phyloP scores from a whole-genome alignment of 495 filamentous ascomycete species.

The Neurospora tetrasperma region DNA sequence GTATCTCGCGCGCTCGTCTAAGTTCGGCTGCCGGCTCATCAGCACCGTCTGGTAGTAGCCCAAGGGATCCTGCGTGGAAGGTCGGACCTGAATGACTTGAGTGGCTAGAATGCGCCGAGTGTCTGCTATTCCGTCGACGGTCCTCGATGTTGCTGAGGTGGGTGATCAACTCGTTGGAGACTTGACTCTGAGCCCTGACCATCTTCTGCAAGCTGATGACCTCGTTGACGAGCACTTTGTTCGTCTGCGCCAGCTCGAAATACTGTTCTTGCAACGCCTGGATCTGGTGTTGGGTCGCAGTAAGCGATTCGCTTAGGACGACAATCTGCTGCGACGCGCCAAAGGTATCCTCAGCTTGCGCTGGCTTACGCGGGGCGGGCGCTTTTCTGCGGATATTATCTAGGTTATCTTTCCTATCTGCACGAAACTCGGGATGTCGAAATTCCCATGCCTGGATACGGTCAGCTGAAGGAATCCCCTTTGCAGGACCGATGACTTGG shows the following conservation, averaged over 20 bases:
- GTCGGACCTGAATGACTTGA: slow-evolving; percentile 25
- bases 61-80: slow-evolving; percentile 19
- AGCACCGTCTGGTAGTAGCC: slow-evolving; percentile 32
- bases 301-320: slow-evolving; percentile 73
- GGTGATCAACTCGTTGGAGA: slow-evolving; percentile 40
- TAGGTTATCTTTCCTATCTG: slow-evolving; percentile 89
- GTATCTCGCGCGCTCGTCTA: slow-evolving; percentile 79
- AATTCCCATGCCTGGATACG: slow-evolving; percentile 81
- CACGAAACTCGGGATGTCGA: slow-evolving; percentile 92
- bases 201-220: slow-evolving; percentile 81
- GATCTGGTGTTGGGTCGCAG: slow-evolving; percentile 86
- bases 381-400: slow-evolving; percentile 97
- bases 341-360: slow-evolving; percentile 58
- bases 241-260: slow-evolving; percentile 73
- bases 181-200: slow-evolving; percentile 59
- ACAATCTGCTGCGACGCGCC: slow-evolving; percentile 75
- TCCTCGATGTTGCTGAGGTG: slow-evolving; percentile 39
- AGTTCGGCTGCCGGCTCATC: slow-evolving; percentile 74
- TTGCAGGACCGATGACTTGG: not conserved
- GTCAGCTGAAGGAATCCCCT: slow-evolving; percentile 13
- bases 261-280: slow-evolving; percentile 77
- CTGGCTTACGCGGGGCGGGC: slow-evolving; percentile 75
- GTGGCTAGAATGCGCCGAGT: slow-evolving; percentile 31
- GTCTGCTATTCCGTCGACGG: slow-evolving; percentile 31
- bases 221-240: slow-evolving; percentile 80